These are phyloP conservation scores for Globisporangium carolinianum DNA, from an alignment of 352 stramenopile species.

Conservation along the genomic window DNA sequence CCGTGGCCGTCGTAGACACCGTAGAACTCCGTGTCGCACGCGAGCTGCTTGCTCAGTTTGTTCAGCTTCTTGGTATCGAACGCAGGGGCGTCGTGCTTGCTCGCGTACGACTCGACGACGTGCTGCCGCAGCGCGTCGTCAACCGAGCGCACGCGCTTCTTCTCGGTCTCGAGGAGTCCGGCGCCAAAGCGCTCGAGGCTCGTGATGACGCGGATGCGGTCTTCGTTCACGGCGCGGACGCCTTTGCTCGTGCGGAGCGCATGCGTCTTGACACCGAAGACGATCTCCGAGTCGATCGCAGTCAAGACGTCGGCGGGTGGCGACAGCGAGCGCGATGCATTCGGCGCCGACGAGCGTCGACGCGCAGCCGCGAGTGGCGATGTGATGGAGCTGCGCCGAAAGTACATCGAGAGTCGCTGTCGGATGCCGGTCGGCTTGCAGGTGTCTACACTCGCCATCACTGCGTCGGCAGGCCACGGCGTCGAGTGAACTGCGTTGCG, in stretches of 20 bases:
- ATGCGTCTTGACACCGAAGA: slow-evolving; percentile 35
- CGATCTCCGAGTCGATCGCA: slow-evolving; percentile 43
- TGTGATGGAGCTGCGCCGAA: slow-evolving; percentile 37
- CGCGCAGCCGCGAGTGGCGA: slow-evolving; percentile 11
- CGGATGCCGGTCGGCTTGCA: slow-evolving; percentile 27
- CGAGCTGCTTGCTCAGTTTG: slow-evolving; percentile 16
- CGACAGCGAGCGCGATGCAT: neutral
- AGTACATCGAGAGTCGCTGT: slow-evolving; percentile 34
- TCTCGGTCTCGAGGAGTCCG: slow-evolving; percentile 36
- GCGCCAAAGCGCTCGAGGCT: slow-evolving; percentile 55
- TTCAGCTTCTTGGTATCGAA: slow-evolving; percentile 33
- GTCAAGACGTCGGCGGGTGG: slow-evolving; percentile 4
- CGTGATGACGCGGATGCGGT: slow-evolving; percentile 64
- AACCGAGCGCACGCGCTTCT: slow-evolving; percentile 16
- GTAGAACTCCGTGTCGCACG: slow-evolving; percentile 51
- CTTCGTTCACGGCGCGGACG: slow-evolving; percentile 48
- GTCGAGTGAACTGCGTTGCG: slow-evolving; percentile 8
- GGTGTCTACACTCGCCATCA: neutral
- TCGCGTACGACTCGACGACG: slow-evolving; percentile 44
- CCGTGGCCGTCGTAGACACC: slow-evolving; percentile 77
- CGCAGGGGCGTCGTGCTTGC: slow-evolving; percentile 25
- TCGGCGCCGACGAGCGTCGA: slow-evolving; percentile 1
- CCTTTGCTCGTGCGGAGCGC: slow-evolving; percentile 39
- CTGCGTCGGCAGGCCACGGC: neutral
- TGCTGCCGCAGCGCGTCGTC: slow-evolving; percentile 22